Conservation (phyloP, 2,329 filamentous ascomycete genomes). For the Colletotrichum sp. region DNA sequence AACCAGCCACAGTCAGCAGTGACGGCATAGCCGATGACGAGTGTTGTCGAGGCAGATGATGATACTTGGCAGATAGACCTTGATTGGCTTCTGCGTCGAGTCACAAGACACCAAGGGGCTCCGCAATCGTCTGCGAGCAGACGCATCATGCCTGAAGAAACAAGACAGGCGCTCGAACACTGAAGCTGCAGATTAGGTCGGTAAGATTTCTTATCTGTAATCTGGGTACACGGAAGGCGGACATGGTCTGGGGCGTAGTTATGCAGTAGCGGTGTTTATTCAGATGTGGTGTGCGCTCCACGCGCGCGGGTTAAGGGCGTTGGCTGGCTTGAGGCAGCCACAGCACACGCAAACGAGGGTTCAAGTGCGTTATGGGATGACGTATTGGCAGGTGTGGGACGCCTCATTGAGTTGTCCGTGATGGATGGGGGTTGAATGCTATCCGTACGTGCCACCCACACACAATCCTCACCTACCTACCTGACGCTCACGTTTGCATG, state of each 20-base stretch:
- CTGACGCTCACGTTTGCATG: conserved; percentile 2
- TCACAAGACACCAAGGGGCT: conserved; percentile 7
- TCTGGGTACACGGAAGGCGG: background rate
- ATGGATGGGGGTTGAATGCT: background rate
- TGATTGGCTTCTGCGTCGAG: conserved; percentile 11
- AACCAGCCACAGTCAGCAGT: background rate
- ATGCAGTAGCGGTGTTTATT: background rate
- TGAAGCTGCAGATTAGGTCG: background rate
- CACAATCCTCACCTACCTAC: background rate
- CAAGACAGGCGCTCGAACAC: background rate
- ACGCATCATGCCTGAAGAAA: conserved; percentile 5
- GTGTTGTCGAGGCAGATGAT: background rate
- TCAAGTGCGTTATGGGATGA: background rate
- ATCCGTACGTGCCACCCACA: background rate
- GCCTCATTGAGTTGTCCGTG: background rate
- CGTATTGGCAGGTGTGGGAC: background rate
- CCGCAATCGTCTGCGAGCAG: conserved; percentile 2
- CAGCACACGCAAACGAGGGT: background rate
- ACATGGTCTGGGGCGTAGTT: background rate
- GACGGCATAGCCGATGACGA: conserved; percentile 14
- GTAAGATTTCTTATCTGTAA: background rate
- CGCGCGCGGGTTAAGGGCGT: background rate
- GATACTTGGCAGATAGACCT: background rate
- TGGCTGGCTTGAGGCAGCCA: background rate
- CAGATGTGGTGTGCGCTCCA: background rate